Conservation (phyloP, 768 basidiomycete genomes). For the Tricholoma bakamatsutake region DNA sequence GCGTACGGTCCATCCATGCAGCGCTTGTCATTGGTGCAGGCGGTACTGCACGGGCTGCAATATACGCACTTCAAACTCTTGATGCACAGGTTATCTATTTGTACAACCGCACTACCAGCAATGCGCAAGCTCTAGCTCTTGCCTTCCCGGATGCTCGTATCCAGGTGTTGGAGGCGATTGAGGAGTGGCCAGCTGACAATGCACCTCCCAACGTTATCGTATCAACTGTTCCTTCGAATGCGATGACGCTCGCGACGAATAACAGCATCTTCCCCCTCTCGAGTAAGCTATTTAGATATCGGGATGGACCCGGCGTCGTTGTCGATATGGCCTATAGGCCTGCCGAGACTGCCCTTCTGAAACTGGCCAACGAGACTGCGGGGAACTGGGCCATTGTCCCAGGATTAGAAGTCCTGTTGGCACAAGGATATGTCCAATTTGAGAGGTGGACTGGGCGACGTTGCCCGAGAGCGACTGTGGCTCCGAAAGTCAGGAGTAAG, state of each 20-base stretch:
- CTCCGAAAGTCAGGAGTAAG: constrained; percentile 40
- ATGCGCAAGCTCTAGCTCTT: constrained; percentile 62
- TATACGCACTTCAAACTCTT: constrained; percentile 77
- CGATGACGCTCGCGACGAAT: constrained; percentile 32
- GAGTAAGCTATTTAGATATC: constrained; percentile 47
- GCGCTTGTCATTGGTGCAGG: constrained; percentile 92
- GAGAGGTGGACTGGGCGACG: constrained; percentile 71
- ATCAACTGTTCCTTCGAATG: constrained; percentile 81
- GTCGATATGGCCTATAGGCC: constrained; percentile 97
- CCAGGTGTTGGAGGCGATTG: constrained; percentile 53
- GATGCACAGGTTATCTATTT: constrained; percentile 72
- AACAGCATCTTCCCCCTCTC: constrained; percentile 45
- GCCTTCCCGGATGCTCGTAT: constrained; percentile 66
- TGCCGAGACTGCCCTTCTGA: constrained; percentile 72
- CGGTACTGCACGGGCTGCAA: constrained; percentile 90
- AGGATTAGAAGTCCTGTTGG: constrained; percentile 80
- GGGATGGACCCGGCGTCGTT: constrained; percentile 51
- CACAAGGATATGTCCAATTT: constrained; percentile 87
- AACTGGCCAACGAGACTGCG: constrained; percentile 49
- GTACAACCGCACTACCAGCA: constrained; percentile 76
- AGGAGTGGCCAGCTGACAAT: constrained; percentile 39
- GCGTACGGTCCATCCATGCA: constrained; percentile 37
- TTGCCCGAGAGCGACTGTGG: constrained; percentile 46
- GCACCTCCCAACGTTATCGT: constrained; percentile 69
- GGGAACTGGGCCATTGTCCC: constrained; percentile 64